phyloP scores from a whole-genome alignment of 2,329 filamentous ascomycete species.

The Ophiocordyceps camponoti-leonardi region DNA sequence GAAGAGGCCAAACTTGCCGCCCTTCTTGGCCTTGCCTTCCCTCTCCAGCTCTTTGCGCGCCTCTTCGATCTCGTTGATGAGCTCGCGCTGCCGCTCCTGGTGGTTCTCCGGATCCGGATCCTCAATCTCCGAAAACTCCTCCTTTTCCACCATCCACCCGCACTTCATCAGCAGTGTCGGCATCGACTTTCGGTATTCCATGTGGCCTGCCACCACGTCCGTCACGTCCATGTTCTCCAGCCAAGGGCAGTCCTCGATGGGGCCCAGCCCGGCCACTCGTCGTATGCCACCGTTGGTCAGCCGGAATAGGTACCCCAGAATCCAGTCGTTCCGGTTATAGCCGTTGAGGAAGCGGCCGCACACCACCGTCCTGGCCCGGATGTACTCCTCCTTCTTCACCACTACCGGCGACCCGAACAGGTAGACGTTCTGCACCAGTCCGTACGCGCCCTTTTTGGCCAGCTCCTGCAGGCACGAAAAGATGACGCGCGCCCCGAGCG shows the following conservation, averaged over 20 bases:
- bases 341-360: constrained; percentile 89
- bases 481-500: constrained; percentile 79
- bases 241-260: constrained; percentile 58
- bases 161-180: constrained; percentile 71
- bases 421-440: constrained; percentile 87
- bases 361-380: constrained; percentile 66
- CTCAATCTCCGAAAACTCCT: constrained; percentile 93
- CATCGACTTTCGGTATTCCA: constrained; percentile 92
- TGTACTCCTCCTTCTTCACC: constrained; percentile 77
- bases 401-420: constrained; percentile 87
- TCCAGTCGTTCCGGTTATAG: constrained; percentile 93
- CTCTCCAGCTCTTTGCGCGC: constrained; percentile 73
- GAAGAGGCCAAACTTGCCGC: constrained; percentile 55
- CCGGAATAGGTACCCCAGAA: constrained; percentile 87
- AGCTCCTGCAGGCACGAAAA: constrained; percentile 83
- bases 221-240: constrained; percentile 86
- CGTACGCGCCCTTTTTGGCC: constrained; percentile 64
- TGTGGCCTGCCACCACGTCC: constrained; percentile 73
- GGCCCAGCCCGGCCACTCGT: constrained; percentile 66
- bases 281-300: constrained; percentile 85
- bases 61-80: constrained; percentile 94
- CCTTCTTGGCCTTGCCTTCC: constrained; percentile 49
- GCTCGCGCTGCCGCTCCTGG: constrained; percentile 67
- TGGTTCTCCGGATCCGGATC: constrained; percentile 95
- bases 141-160: constrained; percentile 79